Evolutionary conservation across 176 grass and related monocot species (phyloP).

Genomic region (Aegilops bicornis): DNA sequence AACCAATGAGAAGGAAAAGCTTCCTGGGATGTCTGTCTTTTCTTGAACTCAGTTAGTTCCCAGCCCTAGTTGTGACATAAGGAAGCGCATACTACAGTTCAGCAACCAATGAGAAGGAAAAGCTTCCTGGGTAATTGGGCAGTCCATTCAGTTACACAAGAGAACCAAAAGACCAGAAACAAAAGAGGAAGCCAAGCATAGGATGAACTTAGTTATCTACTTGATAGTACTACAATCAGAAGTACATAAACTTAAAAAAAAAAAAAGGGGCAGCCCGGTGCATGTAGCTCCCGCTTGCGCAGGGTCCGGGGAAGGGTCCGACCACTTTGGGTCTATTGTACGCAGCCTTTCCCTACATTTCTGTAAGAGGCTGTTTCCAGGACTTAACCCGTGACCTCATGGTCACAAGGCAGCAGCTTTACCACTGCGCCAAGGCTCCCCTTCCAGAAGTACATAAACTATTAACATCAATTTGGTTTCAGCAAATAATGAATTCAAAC

Average conservation of each 20-base stretch:
- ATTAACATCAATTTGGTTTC: conserved; percentile 13
- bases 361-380: no score
- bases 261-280: no score
- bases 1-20: conserved; percentile 3
- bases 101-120: background rate
- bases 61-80: background rate
- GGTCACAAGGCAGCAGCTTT: no score
- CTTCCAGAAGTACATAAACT: background rate
- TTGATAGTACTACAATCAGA: background rate
- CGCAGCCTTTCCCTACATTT: no score
- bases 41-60: background rate
- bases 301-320: no score
- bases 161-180: background rate
- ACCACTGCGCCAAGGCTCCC: no score
- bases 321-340: no score
- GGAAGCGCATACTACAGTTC: background rate
- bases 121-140: background rate
- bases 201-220: conserved; percentile 3
- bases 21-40: background rate
- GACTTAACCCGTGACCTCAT: no score
- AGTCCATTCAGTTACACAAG: background rate
- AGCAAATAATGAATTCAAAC: conserved; percentile 20
- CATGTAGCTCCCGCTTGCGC: no score
- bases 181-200: background rate
- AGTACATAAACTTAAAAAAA: background rate